Base-by-base conservation (phyloP, 2,329 filamentous ascomycete species). In the Penicillium sp. region DNA sequence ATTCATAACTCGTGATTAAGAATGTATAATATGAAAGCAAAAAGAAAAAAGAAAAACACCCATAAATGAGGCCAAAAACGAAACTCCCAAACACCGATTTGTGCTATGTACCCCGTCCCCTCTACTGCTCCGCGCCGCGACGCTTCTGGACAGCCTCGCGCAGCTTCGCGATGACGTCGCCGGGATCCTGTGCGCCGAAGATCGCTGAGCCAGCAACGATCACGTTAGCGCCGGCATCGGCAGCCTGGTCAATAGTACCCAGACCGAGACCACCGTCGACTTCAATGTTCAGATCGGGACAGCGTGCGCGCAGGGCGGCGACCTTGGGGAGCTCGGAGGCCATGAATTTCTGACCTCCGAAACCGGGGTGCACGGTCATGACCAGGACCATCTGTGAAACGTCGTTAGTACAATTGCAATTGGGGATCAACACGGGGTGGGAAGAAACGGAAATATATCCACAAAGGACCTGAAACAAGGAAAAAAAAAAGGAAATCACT, bases 261-360 rank as follows among this genome's bases (percentile, higher is more conserved):
- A 91, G 86, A 1, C 91, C 91, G 42, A 99, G 75, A 3, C 94
- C 94, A 50, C 94, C 94, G 72, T 99, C 94, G 39, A 99, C 93
- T 77, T 99, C 94, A 67, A 99, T 99, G 77, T 97, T 94, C 59
- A 99, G 78, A 6, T 96, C 83, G 3, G 94, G 93, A 72, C 97
- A 99, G 68, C 84, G 86, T 70, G 87, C 79, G 57, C 94, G 86
- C 64, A 99, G 80, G 38, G 87, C 91, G 62, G 88, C 77, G 25
- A 99, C 94, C 79, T 99, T 99, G 70, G 93, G 91, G 63, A 99
- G 84, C 78, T 96, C 91, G 7, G 90, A 90, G 13, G 91, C 86
- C 91, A 97, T 97, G 81, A 99, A 99, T 71, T 96, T 97, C 72
- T 99, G 94, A 7, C 94, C 94, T 60, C 94, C 94, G 70, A 99